Evolutionary conservation across 495 filamentous ascomycete genomes (phyloP).

Genomic region (Hypomontagnella submonticulosa): DNA sequence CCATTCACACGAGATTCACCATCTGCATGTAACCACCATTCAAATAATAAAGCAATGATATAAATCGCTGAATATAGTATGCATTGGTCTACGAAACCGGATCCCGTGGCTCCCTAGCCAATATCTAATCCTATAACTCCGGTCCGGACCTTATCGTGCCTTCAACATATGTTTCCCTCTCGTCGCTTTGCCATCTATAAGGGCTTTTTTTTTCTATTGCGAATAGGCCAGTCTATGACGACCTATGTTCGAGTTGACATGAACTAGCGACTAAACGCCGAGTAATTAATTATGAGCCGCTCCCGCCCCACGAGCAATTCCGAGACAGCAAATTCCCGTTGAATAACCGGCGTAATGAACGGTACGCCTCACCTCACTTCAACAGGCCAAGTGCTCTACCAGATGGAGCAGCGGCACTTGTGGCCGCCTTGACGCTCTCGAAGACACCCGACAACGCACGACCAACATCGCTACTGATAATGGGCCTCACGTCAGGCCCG

Average conservation of each 20-base stretch:
- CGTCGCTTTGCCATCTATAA: constrained; percentile 19
- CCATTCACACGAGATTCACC: too few relatives aligned
- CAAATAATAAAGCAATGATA: constrained; percentile 2
- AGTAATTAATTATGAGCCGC: constrained; percentile 1
- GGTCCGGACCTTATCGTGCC: constrained; percentile 16
- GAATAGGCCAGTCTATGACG: constrained; percentile 1
- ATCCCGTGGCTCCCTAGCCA: constrained; percentile 21
- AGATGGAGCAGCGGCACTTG: constrained; percentile 46
- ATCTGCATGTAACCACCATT: too few relatives aligned
- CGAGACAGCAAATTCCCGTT: background rate
- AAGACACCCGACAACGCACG: constrained; percentile 46
- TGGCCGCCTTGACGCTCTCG: constrained; percentile 46
- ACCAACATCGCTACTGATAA: constrained; percentile 41
- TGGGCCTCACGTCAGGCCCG: constrained; percentile 29
- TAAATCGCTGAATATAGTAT: constrained; percentile 26
- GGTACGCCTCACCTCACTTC: constrained; percentile 30
- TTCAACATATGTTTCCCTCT: constrained; percentile 24
- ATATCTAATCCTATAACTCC: constrained; percentile 38
- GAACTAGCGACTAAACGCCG: background rate
- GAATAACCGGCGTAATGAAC: background rate
- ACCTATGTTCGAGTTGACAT: constrained; percentile 1
- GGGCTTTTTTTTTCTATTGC: constrained; percentile 1
- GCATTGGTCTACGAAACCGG: constrained; percentile 30
- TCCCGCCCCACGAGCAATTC: background rate
- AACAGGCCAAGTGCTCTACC: constrained; percentile 36